These are phyloP conservation scores for Magnaporthiopsis poae DNA, from an alignment of 2,329 filamentous ascomycete genomes.

Conservation along the genomic window DNA sequence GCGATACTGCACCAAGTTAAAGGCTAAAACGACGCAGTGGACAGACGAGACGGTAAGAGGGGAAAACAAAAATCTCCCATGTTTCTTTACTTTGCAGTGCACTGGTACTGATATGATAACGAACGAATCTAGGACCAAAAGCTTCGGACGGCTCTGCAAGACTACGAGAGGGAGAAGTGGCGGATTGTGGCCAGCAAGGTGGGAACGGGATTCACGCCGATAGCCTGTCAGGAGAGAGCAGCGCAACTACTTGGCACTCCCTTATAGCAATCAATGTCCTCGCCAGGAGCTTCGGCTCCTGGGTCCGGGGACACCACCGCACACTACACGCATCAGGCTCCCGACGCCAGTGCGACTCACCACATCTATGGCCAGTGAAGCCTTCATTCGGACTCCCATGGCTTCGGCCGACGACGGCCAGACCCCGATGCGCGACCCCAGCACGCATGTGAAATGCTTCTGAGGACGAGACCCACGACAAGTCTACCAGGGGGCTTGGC, in stretches of 20 bases:
- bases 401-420: constrained; percentile 1
- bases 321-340: constrained; percentile 27
- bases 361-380: not conserved
- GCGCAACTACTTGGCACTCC: constrained; percentile 47
- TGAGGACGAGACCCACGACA: not conserved
- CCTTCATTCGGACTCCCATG: not conserved
- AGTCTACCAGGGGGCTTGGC: not conserved
- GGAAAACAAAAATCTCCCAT: not conserved
- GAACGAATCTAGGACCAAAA: constrained; percentile 55
- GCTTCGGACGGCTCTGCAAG: constrained; percentile 64
- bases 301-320: constrained; percentile 35
- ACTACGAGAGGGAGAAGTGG: constrained; percentile 89
- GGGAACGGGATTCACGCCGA: constrained; percentile 77
- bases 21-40: constrained; percentile 88
- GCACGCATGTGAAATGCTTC: not conserved
- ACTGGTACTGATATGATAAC: constrained; percentile 3
- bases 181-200: constrained; percentile 84
- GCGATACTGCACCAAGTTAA: constrained; percentile 87
- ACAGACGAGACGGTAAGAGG: constrained; percentile 76
- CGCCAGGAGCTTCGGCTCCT: constrained; percentile 36
- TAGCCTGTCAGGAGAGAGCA: constrained; percentile 74
- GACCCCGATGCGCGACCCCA: not conserved
- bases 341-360: constrained; percentile 8
- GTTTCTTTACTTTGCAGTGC: not conserved
- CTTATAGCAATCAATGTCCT: constrained; percentile 48